Evolutionary conservation across 2,329 filamentous ascomycete genomes (phyloP), one percentile per base, ranked within the genome.

Genomic region (Alternaria ethzedia): DNA sequence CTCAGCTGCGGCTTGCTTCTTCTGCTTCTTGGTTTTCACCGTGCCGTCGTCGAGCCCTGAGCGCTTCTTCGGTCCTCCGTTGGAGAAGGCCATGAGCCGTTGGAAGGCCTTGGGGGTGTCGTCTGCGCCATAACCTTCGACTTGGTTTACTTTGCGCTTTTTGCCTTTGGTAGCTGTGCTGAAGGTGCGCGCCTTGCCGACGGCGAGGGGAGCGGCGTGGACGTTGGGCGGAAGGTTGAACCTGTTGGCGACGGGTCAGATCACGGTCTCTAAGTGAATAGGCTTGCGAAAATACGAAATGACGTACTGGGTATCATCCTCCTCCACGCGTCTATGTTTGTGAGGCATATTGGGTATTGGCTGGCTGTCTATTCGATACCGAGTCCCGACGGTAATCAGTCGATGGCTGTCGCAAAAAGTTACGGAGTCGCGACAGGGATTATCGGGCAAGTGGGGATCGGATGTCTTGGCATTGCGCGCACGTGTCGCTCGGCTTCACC

Each of bases 61-160:
- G 23, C 73, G 76, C 47, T 76, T 78, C 74, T 88, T 89, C 5
- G 30, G 44, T 21, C 82, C 82, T n/a, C 88, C 85, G 15, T 83
- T 80, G 44, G 90, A 87, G 69, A 89, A 87, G 32, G 91, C 89
- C 91, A 98, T 96, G 66, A 98, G 82, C 12, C 94, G 89, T 65
- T 88, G 88, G 80, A 99, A 99, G 2, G 91, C 93, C 70, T 93
- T 91, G 0, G 96, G 96, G 2, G 92, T 94, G 81, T 98, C 96
- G 78, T 97, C 90, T 43, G 86, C 79, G 36, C 83, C 81, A 85
- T 89, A 81, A 82, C 82, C 76, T 80, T 84, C 73, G 43, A 76
- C 56, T 82, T 87, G 73, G 69, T 78, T 45, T 70, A 78, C 61
- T 65, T 79, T 81, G 64, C 74, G 72, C 67, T 80, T 80, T 57